These are phyloP conservation scores for Amaranthus cruentus DNA, from an alignment of 148 eudicot genomes.

Conservation along the genomic window DNA sequence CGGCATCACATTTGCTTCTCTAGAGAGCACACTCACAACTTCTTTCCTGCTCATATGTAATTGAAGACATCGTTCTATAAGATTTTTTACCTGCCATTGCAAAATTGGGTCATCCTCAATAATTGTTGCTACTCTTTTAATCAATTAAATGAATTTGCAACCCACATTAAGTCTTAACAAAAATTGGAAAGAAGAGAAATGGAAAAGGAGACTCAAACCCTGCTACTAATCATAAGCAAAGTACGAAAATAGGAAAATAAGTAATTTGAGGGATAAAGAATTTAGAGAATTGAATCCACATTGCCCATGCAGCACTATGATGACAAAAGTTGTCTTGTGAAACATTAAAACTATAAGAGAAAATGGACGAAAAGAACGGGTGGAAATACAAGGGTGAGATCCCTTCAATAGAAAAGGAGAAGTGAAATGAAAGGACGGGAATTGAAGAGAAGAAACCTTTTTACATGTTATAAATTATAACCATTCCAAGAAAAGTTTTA, in stretches of 20 bases:
- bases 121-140: neutral
- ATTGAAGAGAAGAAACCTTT: too few relatives aligned
- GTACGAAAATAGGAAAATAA: neutral
- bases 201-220: neutral
- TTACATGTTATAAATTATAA: too few relatives aligned
- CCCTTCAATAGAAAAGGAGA: too few relatives aligned
- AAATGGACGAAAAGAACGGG: too few relatives aligned
- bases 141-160: too few relatives aligned
- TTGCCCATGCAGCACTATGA: too few relatives aligned
- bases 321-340: neutral
- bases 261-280: neutral
- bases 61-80: constrained; percentile 85
- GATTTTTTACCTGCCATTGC: constrained; percentile 72
- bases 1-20: constrained; percentile 70
- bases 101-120: neutral
- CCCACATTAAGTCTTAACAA: too few relatives aligned
- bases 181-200: neutral
- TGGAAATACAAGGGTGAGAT: too few relatives aligned
- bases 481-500: too few relatives aligned
- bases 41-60: constrained; percentile 80
- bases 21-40: constrained; percentile 50
- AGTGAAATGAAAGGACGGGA: too few relatives aligned
- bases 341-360: neutral
- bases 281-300: neutral
- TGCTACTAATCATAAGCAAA: neutral